Conservation (phyloP, 805 yeast genomes). For the Wilhelminamyces savonicus region DNA sequence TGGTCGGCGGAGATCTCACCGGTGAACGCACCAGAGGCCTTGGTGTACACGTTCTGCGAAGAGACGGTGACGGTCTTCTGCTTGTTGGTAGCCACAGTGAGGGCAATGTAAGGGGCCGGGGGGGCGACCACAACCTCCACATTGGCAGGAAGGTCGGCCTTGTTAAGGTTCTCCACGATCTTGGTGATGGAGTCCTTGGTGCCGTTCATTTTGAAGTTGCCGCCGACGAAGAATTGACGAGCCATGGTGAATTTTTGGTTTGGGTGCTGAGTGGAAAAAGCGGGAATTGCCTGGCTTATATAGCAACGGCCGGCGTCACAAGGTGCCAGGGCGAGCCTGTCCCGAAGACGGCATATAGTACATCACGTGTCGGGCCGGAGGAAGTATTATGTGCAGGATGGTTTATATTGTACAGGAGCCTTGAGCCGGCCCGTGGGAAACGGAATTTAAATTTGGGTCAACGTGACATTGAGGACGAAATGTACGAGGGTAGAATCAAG, state of each 20-base stretch:
- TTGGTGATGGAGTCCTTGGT: conserved; percentile 75
- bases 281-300: no score
- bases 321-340: no score
- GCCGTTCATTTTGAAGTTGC: conserved; percentile 99
- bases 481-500: no score
- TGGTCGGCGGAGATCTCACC: conserved; percentile 92
- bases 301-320: no score
- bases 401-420: no score
- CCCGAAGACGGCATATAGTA: no score
- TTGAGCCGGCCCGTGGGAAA: no score
- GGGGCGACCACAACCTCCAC: conserved; percentile 96
- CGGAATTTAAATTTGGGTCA: no score
- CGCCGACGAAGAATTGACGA: conserved; percentile 95
- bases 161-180: conserved; percentile 80
- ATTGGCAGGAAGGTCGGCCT: conserved; percentile 63
- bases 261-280: no score
- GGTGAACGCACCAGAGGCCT: conserved; percentile 94
- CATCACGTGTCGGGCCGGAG: no score
- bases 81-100: conserved; percentile 62
- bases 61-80: conserved; percentile 72
- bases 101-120: conserved; percentile 86
- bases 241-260: conserved; percentile 40
- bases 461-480: no score
- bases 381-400: no score
- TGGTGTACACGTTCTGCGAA: conserved; percentile 87